These are phyloP conservation scores for Penicillium dipodomyicola DNA, from an alignment of 495 filamentous ascomycete species.

Conservation along the genomic window DNA sequence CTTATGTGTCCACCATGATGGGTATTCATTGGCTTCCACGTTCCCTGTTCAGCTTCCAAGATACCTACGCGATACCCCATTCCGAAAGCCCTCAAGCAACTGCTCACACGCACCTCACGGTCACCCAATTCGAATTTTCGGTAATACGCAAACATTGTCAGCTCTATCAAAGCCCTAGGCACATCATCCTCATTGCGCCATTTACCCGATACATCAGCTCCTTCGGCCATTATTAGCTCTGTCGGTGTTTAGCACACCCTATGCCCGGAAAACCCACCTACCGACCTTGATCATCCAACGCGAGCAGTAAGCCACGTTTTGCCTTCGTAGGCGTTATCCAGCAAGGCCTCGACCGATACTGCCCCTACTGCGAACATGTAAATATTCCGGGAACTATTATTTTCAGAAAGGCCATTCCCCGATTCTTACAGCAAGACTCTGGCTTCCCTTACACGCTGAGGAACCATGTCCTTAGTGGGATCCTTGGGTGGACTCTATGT, in stretches of 20 bases:
- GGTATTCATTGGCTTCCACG: background rate
- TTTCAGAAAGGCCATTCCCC: background rate
- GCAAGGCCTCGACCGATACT: too few species aligned
- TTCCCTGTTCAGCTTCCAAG: background rate
- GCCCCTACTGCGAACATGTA: background rate
- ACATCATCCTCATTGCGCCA: background rate
- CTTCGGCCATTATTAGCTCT: background rate
- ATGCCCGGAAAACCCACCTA: background rate
- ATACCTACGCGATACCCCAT: background rate
- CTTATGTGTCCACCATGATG: background rate
- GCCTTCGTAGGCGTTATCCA: background rate
- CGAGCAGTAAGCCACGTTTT: background rate
- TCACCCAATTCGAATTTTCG: background rate
- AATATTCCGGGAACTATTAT: background rate
- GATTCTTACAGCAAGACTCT: background rate
- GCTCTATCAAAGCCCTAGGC: background rate
- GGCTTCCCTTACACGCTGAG: constrained; percentile 4
- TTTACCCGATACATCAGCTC: background rate
- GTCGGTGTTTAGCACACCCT: background rate
- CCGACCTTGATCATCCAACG: background rate
- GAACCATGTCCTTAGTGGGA: constrained; percentile 7
- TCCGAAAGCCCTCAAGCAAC: background rate
- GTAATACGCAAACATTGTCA: background rate
- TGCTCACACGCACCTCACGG: background rate
- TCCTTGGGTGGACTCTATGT: constrained; percentile 8